Evolutionary conservation across 116 monocot genomes (phyloP), one percentile per base, ranked within the genome.

Genomic region (Dioscorea cayenensis): DNA sequence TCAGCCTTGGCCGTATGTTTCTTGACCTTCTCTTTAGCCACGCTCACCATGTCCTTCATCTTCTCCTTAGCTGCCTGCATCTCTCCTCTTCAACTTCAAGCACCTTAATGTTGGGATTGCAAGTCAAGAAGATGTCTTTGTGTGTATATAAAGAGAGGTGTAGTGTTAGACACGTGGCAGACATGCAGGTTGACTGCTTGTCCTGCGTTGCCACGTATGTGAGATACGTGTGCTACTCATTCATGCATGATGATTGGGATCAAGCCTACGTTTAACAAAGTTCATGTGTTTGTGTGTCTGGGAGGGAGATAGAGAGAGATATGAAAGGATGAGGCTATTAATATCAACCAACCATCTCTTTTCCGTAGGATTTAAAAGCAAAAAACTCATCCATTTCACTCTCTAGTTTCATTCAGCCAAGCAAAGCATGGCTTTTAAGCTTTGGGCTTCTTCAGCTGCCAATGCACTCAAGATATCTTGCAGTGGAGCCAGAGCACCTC

Each of bases 1-100:
- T 68, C 67, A 7, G 68, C 73, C 73, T 71, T 82, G 6, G 60
- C 77, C 49, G 66, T 58, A 29, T 66, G 36, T 17, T 61, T 67
- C 69, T 77, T 73, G 49, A 63, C 35, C 71, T 82, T 73, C 73
- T 77, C 71, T 82, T 82, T 86, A 2, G 71, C 86, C 13, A 37
- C 20, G 76, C 78, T 78, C 32, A 62, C 73, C 78, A 76, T 65
- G 82, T 85, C 82, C 76, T 72, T 70, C 79, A 74, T 66, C 73
- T 76, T 86, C 79, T 79, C 81, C 52, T 75, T 79, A 0, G 68
- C 71, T 5, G 66, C 58, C 67, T 82, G 73, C 86, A 86, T 81
- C 19, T 37, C 67, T 36, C 43, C 6, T 43, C 12, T 43, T 12
- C 43, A 43, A 43, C 1, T 43, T 43, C 43, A 8, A 9, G 43